A percentile compares a stretch with the other conserved stretches of the same genome.
phyloP scores from a whole-genome alignment of 345 rosid species.

The Draba incana region DNA sequence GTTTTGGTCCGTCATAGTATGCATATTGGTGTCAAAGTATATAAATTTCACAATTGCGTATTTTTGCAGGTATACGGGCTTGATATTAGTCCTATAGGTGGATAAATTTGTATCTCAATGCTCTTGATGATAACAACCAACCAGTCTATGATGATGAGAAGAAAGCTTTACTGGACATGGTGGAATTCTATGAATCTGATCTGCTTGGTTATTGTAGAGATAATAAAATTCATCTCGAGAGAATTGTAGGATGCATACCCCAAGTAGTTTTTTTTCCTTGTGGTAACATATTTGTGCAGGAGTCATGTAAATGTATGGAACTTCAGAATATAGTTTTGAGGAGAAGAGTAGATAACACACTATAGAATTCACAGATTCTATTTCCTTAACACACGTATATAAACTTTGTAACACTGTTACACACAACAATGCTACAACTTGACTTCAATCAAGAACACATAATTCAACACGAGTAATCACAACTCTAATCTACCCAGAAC shows the following conservation, averaged over 20 bases:
- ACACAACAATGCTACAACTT: no score
- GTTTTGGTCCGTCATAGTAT: neutral
- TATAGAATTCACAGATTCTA: no score
- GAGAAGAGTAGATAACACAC: no score
- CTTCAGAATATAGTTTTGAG: no score
- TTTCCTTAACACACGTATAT: no score
- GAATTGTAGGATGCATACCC: slow-evolving; percentile 99
- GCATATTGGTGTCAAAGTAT: slow-evolving; percentile 18
- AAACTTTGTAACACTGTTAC: no score
- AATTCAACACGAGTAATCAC: no score
- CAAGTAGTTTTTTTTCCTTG: slow-evolving; percentile 57
- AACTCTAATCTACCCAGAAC: no score
- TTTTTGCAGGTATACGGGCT: slow-evolving; percentile 87
- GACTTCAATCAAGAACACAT: no score
- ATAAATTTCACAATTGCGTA: slow-evolving; percentile 13
- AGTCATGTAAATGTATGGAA: neutral
- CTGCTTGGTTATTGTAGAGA: slow-evolving; percentile 82
- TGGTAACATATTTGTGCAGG: slow-evolving; percentile 9
- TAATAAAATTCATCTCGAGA: slow-evolving; percentile 71
- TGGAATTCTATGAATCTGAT: slow-evolving; percentile 95
- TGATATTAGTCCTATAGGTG: slow-evolving; percentile 94
- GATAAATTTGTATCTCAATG: slow-evolving; percentile 92
- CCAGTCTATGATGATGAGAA: slow-evolving; percentile 83
- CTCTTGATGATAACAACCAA: slow-evolving; percentile 82
- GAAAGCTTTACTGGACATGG: slow-evolving; percentile 91